phyloP scores from a whole-genome alignment of 495 filamentous ascomycete genomes.

The Halenospora varia region DNA sequence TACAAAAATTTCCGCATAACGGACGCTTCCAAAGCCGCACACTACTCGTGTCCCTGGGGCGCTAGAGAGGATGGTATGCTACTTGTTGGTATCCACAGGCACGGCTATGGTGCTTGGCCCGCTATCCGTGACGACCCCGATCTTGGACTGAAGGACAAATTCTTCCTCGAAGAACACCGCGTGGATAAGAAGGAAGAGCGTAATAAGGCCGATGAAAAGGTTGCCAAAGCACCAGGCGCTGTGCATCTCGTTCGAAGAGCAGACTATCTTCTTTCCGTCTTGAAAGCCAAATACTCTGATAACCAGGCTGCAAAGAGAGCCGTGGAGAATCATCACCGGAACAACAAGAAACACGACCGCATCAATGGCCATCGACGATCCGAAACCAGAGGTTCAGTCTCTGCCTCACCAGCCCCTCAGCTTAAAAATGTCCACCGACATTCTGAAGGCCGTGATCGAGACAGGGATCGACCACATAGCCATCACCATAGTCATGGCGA shows the following conservation, averaged over 20 bases:
- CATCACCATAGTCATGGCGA: constrained; percentile 8
- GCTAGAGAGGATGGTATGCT: constrained; percentile 96
- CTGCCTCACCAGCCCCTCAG: constrained; percentile 55
- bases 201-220: constrained; percentile 67
- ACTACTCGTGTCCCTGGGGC: constrained; percentile 86
- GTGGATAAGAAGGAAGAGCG: constrained; percentile 95
- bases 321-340: constrained; percentile 86
- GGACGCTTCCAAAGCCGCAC: constrained; percentile 82
- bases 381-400: constrained; percentile 47
- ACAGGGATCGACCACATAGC: constrained; percentile 22
- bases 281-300: constrained; percentile 73
- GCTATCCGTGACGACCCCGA: constrained; percentile 90
- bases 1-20: constrained; percentile 77
- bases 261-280: constrained; percentile 87
- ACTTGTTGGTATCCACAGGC: constrained; percentile 82
- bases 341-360: constrained; percentile 62
- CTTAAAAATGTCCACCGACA: constrained; percentile 32
- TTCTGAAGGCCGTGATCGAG: constrained; percentile 20
- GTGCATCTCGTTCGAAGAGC: constrained; percentile 94
- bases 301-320: constrained; percentile 70
- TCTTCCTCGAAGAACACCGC: constrained; percentile 96
- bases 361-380: constrained; percentile 48
- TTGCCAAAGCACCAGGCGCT: constrained; percentile 87
- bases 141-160: constrained; percentile 82
- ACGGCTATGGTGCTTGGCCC: constrained; percentile 92